Evolutionary conservation across 495 filamentous ascomycete species (phyloP).

Genomic region (Cetradonia linearis): DNA sequence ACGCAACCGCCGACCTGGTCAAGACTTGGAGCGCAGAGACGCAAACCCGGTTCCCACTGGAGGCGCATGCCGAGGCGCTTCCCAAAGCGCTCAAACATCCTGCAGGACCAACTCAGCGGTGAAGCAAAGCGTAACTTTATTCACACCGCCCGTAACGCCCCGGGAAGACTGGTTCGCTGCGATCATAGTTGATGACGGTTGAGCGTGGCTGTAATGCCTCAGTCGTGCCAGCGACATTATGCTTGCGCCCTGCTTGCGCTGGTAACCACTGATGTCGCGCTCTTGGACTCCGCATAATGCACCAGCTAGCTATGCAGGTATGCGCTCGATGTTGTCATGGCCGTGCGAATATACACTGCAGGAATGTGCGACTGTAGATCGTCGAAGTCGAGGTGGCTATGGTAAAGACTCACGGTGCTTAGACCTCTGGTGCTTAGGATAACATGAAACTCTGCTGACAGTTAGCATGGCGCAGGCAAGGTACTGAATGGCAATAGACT

Average conservation of each 20-base stretch:
- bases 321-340: background rate
- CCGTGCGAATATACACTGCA: background rate
- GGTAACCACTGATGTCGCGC: background rate
- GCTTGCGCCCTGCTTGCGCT: background rate
- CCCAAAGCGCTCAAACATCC: constrained; percentile 8
- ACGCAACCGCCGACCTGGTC: background rate
- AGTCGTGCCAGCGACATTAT: background rate
- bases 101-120: constrained; percentile 8
- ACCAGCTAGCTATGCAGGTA: background rate
- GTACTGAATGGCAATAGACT: background rate
- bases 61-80: background rate
- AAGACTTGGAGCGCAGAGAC: background rate
- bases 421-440: background rate
- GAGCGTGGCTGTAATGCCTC: background rate
- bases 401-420: background rate
- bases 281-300: background rate
- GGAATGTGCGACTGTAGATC: background rate
- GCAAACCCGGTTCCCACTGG: background rate
- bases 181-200: background rate
- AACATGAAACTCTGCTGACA: background rate
- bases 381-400: background rate
- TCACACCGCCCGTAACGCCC: background rate
- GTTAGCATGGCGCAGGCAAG: background rate
- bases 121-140: constrained; percentile 6
- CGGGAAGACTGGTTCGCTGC: background rate